These are phyloP conservation scores for Penicillium digitatum DNA, from an alignment of 2,329 filamentous ascomycete species.

Conservation along the genomic window DNA sequence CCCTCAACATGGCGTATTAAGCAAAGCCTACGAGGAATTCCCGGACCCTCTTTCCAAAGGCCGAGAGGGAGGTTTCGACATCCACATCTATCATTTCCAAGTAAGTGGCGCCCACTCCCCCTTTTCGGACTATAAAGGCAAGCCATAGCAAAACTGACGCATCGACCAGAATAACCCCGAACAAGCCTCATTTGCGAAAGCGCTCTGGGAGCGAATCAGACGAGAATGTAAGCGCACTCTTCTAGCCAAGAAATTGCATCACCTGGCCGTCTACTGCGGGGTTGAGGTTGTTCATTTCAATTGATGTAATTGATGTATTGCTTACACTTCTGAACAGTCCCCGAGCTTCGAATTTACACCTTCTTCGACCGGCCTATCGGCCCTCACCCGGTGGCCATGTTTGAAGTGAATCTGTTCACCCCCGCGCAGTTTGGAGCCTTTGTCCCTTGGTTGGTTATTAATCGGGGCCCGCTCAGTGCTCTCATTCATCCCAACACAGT, in stretches of 20 bases:
- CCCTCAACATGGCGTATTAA: slow-evolving; percentile 56
- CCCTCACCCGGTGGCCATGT: slow-evolving; percentile 81
- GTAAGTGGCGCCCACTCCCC: slow-evolving; percentile 17
- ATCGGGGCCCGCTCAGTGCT: slow-evolving; percentile 73
- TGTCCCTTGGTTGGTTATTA: slow-evolving; percentile 76
- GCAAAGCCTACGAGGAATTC: slow-evolving; percentile 68
- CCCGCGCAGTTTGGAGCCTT: slow-evolving; percentile 88
- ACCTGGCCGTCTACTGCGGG: background rate
- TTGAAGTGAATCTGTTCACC: slow-evolving; percentile 84
- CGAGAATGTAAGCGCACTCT: slow-evolving; percentile 62
- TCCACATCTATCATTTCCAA: slow-evolving; percentile 80
- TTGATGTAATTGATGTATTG: background rate
- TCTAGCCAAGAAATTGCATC: background rate
- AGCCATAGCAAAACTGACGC: background rate
- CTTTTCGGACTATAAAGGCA: background rate
- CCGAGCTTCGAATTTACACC: slow-evolving; percentile 75
- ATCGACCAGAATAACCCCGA: slow-evolving; percentile 50
- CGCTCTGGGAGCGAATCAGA: slow-evolving; percentile 73
- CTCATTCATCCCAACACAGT: slow-evolving; percentile 77
- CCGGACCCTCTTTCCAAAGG: slow-evolving; percentile 63
- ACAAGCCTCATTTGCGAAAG: slow-evolving; percentile 64
- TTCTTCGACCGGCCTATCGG: slow-evolving; percentile 75
- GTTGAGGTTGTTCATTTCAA: background rate
- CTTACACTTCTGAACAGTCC: slow-evolving; percentile 53
- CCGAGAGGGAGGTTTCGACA: slow-evolving; percentile 69